Evolutionary conservation across 148 eudicot species (phyloP).

Genomic region (Suaeda aralocaspica): DNA sequence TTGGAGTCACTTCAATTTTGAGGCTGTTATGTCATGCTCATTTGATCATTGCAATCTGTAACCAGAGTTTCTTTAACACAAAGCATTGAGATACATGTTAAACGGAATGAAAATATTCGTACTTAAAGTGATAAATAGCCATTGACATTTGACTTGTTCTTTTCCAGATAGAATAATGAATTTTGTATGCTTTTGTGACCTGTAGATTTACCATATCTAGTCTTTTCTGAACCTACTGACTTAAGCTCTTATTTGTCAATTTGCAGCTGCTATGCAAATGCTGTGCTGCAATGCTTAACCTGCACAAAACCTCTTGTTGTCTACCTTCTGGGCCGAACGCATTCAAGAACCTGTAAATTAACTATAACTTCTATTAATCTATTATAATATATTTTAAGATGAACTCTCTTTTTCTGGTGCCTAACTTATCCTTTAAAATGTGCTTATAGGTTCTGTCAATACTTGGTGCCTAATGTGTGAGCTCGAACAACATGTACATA

Average conservation of each 20-base stretch:
- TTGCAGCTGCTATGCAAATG: conserved; percentile 98
- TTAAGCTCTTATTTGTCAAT: conserved; percentile 18
- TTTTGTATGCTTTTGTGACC: not conserved
- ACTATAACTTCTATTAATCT: conserved; percentile 17
- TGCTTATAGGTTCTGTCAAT: conserved; percentile 51
- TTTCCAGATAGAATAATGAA: not conserved
- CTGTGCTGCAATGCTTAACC: conserved; percentile 88
- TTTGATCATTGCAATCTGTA: not conserved
- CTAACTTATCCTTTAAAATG: conserved; percentile 19
- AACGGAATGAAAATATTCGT: not conserved
- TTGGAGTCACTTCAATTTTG: not conserved
- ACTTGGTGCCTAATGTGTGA: conserved; percentile 96
- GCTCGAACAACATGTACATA: conserved; percentile 76
- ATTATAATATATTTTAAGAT: not conserved
- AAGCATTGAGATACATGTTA: no score
- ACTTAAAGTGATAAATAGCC: not conserved
- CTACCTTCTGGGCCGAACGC: conserved; percentile 70
- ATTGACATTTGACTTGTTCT: not conserved
- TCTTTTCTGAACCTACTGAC: not conserved
- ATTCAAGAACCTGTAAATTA: conserved; percentile 70
- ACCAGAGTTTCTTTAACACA: no score
- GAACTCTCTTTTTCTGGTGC: conserved; percentile 6
- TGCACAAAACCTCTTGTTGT: conserved; percentile 85
- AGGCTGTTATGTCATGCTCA: not conserved
- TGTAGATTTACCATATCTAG: not conserved